These are phyloP conservation scores for Solanum peruvianum DNA, from an alignment of 257 asterid genomes.

Conservation along the genomic window DNA sequence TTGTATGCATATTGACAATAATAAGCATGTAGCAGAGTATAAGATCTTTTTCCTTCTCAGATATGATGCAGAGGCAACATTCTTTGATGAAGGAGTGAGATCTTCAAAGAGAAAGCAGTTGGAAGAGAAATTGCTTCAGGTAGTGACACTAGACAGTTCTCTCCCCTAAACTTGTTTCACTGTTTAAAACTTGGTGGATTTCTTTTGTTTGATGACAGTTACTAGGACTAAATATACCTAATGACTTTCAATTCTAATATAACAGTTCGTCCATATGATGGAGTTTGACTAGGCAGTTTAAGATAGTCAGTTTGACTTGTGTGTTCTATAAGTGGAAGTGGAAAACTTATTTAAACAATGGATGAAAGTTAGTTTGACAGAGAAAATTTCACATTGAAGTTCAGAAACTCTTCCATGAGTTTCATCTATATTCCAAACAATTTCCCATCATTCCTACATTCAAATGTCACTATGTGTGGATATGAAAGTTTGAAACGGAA, in stretches of 20 bases:
- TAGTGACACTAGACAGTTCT: slow-evolving; percentile 7
- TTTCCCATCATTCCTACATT: neutral
- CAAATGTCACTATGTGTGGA: neutral
- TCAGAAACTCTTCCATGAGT: neutral
- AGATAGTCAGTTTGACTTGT: neutral
- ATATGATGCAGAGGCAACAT: slow-evolving; percentile 91
- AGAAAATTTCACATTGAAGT: neutral
- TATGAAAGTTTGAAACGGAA: neutral
- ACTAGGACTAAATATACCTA: neutral
- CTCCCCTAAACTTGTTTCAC: neutral
- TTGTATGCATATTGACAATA: neutral
- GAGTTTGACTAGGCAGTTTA: neutral
- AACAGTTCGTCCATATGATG: neutral
- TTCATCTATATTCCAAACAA: neutral
- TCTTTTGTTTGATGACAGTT: neutral
- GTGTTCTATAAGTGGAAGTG: neutral
- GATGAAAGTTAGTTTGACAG: neutral
- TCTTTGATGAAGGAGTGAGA: slow-evolving; percentile 87
- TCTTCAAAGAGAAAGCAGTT: slow-evolving; percentile 70
- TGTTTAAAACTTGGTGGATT: neutral
- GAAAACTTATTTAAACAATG: neutral
- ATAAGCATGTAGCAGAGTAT: neutral
- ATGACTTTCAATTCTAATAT: neutral
- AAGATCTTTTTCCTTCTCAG: slow-evolving; percentile 16
- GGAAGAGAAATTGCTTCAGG: slow-evolving; percentile 93